Evolutionary conservation across 768 basidiomycete species (phyloP), one percentile per base, ranked within the genome.

Genomic region (Xerocomus brunneocitrinus): DNA sequence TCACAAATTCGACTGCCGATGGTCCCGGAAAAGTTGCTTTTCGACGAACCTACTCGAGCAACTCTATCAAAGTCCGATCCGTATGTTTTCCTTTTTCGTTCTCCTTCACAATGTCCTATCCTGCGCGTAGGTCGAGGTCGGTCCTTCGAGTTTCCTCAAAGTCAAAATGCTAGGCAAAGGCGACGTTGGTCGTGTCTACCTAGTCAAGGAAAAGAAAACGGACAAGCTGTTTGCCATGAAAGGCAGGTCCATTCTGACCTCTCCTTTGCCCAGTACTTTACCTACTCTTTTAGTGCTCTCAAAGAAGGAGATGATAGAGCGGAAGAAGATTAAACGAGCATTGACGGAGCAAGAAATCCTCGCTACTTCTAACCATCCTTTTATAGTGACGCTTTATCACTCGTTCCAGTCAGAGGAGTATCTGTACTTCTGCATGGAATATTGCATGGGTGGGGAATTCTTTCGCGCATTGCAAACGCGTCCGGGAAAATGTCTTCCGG

Each of bases 231-330:
- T 85, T 73, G 97, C 97, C 54, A 99, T 99, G 97, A 99, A 99
- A 84, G 95, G 95, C 93, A 76, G 66, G 81, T 69, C 39, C 52
- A 14, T 34, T 58, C 41, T 44, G 46, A 40, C 39, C 35, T 46
- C 45, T 22, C 47, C 10, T 36, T 51, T 52, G 7, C 27, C 39
- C 47, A 46, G 47, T 50, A 36, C 47, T 54, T 61, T 27, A 59
- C 53, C 32, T 53, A 3, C 73, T 68, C 67, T 72, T 67, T 65
- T 71, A 95, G 97, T 99, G 24, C 77, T 99, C 42, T 97, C 94
- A 47, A 98, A 98, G 78, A 91, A 89, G 77, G 97, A 99, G 78
- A 98, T 99, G 95, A 95, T 99, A 71, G 93, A 95, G 75, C 85
- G 97, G 63, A 97, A 95, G 77, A 99, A 99, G 79, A 95, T 99